Percentiles rank a stretch among this genome's conserved stretches.
Evolutionary conservation across 257 asterid genomes (phyloP).

Genomic region (Plantago elongata): DNA sequence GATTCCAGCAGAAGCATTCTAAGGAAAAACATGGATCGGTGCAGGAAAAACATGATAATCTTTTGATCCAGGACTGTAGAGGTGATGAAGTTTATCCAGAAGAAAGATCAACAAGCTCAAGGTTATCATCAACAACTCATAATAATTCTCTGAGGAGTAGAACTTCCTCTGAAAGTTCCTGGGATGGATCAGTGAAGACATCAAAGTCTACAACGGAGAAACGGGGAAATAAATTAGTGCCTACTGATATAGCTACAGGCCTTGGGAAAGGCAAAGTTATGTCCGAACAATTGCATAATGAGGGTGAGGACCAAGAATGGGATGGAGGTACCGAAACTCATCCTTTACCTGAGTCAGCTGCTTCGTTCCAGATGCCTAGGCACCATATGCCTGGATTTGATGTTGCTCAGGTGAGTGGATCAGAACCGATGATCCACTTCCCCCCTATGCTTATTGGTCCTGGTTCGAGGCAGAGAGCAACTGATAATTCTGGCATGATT

Average conservation of each 20-base stretch:
- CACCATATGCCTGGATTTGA: constrained; percentile 55
- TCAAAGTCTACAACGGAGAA: constrained; percentile 41
- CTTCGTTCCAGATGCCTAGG: constrained; percentile 45
- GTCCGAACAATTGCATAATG: constrained; percentile 42
- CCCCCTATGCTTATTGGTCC: constrained; percentile 76
- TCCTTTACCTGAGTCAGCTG: constrained; percentile 41
- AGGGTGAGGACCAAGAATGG: constrained; percentile 58
- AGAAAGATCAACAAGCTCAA: constrained; percentile 47
- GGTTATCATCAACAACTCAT: constrained; percentile 45
- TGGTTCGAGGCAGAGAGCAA: constrained; percentile 54
- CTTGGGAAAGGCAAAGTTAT: constrained; percentile 58
- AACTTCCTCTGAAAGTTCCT: constrained; percentile 60
- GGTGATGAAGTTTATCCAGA: constrained; percentile 53
- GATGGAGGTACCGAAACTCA: constrained; percentile 48
- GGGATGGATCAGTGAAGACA: constrained; percentile 47
- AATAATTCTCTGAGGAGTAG: constrained; percentile 46
- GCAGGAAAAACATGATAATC: constrained; percentile 44
- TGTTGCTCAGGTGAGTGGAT: constrained; percentile 68
- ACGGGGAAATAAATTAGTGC: constrained; percentile 35
- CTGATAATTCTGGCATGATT: constrained; percentile 64
- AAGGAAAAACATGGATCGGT: constrained; percentile 53
- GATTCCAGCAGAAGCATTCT: constrained; percentile 40
- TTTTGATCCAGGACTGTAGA: constrained; percentile 47
- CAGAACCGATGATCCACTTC: constrained; percentile 62
- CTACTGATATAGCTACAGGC: constrained; percentile 28